Percentiles rank a stretch among this genome's conserved stretches.
Evolutionary conservation across 225 moss, liverwort and hornwort species (phyloP).

Genomic region (Bryum argenteum): DNA sequence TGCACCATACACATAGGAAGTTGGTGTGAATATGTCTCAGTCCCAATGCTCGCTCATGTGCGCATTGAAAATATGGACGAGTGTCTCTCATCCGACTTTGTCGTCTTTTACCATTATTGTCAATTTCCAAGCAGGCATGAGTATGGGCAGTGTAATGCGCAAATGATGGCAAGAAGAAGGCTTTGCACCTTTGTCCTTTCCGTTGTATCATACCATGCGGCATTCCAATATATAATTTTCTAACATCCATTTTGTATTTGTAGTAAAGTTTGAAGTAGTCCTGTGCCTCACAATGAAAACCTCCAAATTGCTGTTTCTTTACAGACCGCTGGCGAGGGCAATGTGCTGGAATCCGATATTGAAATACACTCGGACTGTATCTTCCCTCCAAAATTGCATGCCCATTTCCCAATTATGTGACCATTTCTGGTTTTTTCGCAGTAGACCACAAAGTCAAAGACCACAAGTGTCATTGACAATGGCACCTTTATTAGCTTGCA

Average conservation of each 20-base stretch:
- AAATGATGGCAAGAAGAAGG: constrained; percentile 3
- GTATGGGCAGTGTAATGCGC: too few species aligned
- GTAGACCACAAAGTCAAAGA: neutral
- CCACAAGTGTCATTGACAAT: neutral
- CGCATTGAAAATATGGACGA: neutral
- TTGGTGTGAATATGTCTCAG: too few species aligned
- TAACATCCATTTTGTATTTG: neutral
- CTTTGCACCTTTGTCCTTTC: neutral
- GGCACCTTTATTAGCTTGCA: constrained; percentile 4
- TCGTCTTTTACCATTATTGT: neutral
- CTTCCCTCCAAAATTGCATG: constrained; percentile 4
- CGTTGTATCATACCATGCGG: neutral
- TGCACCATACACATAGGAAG: too few species aligned
- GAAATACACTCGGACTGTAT: neutral
- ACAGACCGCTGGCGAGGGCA: neutral
- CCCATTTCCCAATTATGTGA: neutral
- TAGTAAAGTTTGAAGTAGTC: neutral
- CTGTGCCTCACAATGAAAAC: neutral
- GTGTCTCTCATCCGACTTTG: neutral
- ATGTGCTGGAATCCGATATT: neutral
- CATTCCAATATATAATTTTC: neutral
- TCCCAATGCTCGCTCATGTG: neutral
- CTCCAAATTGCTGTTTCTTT: neutral
- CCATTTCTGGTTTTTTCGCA: neutral
- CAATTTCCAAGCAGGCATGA: neutral